These are phyloP conservation scores for Mycena sanguinolenta DNA, from an alignment of 768 basidiomycete genomes.

Conservation along the genomic window DNA sequence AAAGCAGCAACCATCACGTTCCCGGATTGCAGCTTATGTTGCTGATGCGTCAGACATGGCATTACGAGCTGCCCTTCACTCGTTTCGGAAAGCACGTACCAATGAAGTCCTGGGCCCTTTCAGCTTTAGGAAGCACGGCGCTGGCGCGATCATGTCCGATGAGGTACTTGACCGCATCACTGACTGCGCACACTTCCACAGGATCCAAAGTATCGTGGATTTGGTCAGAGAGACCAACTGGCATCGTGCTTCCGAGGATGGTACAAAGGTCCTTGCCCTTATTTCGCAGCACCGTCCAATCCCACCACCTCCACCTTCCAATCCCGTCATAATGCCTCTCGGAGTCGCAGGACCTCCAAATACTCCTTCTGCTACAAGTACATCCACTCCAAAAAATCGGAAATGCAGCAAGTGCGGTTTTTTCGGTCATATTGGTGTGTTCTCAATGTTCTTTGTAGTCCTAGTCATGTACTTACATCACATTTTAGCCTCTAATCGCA, in stretches of 20 bases:
- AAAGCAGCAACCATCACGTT: conserved; percentile 2
- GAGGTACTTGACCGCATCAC: conserved; percentile 15
- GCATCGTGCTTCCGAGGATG: conserved; percentile 7
- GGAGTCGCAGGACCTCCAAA: too few species aligned
- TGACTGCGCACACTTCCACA: conserved; percentile 13
- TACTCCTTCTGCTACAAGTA: too few species aligned
- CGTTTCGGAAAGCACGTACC: conserved; percentile 4
- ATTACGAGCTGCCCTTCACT: neutral
- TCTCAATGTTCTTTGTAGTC: neutral
- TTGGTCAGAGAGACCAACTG: conserved; percentile 7
- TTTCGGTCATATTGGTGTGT: conserved; percentile 7
- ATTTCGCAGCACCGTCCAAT: conserved; percentile 7
- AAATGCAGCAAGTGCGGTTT: conserved; percentile 11
- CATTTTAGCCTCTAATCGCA: conserved; percentile 1
- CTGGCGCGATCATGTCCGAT: conserved; percentile 5
- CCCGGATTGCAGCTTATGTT: neutral
- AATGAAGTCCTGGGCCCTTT: neutral
- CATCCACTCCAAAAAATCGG: neutral
- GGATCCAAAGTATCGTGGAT: neutral
- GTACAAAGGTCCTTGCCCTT: neutral
- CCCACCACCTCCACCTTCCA: neutral
- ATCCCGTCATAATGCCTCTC: too few species aligned
- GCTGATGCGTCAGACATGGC: conserved; percentile 3
- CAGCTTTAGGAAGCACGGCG: neutral
- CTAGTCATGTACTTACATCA: neutral